phyloP scores from a whole-genome alignment of 2,329 filamentous ascomycete species.

The Paracorniculantispora psalliotae region DNA sequence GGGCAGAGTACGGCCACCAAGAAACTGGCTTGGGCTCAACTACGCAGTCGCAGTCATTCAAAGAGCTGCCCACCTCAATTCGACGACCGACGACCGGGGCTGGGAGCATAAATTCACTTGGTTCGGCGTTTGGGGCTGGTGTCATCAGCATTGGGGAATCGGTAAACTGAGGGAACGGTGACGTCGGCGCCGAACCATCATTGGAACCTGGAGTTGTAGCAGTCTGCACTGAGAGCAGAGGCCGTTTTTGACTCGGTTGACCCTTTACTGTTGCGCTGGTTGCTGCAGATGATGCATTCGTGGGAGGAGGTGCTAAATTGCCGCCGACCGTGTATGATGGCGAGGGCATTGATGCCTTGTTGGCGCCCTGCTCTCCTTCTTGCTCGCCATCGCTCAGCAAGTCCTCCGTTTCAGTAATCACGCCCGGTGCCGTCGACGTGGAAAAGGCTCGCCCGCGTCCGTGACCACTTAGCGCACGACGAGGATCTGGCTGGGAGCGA shows the following conservation, averaged over 20 bases:
- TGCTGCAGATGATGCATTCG: conserved; percentile 14
- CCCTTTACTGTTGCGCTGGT: neutral
- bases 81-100: conserved; percentile 32
- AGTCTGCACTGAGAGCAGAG: conserved; percentile 40
- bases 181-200: conserved; percentile 43
- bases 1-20: conserved; percentile 77
- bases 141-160: conserved; percentile 50
- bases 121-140: conserved; percentile 35
- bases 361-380: neutral
- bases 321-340: conserved; percentile 34
- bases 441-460: conserved; percentile 10
- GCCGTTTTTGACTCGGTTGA: conserved; percentile 10
- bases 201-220: conserved; percentile 42
- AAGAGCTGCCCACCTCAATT: conserved; percentile 43
- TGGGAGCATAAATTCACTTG: conserved; percentile 53
- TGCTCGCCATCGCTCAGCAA: neutral
- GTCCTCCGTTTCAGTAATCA: conserved; percentile 6
- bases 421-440: neutral
- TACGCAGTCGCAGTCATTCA: conserved; percentile 32
- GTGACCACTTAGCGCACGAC: conserved; percentile 7
- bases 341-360: conserved; percentile 20
- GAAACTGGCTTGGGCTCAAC: conserved; percentile 44
- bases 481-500: neutral
- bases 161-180: conserved; percentile 64
- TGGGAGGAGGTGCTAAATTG: conserved; percentile 38